phyloP scores from a whole-genome alignment of 1,284 basidiomycete species.

The Gymnopus androsaceus region DNA sequence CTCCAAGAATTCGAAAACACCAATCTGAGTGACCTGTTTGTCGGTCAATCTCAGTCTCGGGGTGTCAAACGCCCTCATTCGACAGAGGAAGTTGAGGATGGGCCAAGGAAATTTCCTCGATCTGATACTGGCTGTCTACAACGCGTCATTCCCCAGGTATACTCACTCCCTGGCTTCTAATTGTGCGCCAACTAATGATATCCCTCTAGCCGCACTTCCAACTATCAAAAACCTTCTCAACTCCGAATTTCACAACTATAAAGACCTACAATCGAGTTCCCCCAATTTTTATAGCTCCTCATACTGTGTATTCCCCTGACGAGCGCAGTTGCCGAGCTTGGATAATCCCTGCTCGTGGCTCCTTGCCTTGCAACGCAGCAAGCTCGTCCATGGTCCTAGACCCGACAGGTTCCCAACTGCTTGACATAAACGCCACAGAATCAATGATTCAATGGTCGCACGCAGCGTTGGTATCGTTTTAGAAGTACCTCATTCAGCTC shows the following conservation, averaged over 20 bases:
- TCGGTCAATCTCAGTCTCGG: neutral
- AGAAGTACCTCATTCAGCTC: slow-evolving; percentile 52
- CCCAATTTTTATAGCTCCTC: slow-evolving; percentile 45
- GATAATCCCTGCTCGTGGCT: slow-evolving; percentile 65
- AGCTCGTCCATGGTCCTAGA: slow-evolving; percentile 46
- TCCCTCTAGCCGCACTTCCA: slow-evolving; percentile 39
- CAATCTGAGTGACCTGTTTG: slow-evolving; percentile 24
- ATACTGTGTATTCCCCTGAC: slow-evolving; percentile 32
- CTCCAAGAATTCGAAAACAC: slow-evolving; percentile 45
- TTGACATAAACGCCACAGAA: slow-evolving; percentile 5
- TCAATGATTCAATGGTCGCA: slow-evolving; percentile 53
- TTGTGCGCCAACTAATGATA: slow-evolving; percentile 1
- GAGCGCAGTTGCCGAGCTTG: slow-evolving; percentile 49
- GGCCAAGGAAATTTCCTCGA: slow-evolving; percentile 17
- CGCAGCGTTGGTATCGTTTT: slow-evolving; percentile 46
- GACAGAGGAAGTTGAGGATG: neutral
- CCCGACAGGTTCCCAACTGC: slow-evolving; percentile 15
- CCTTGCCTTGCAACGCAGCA: slow-evolving; percentile 41
- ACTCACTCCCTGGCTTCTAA: slow-evolving; percentile 10
- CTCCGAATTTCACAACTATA: slow-evolving; percentile 22
- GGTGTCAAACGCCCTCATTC: neutral
- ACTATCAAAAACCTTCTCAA: slow-evolving; percentile 26
- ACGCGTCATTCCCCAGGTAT: slow-evolving; percentile 39
- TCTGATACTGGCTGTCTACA: slow-evolving; percentile 30
- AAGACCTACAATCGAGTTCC: slow-evolving; percentile 18